A percentile compares a stretch with the other conserved stretches of the same genome.
These are phyloP conservation scores for Neonectria magnoliae DNA, from an alignment of 2,329 filamentous ascomycete genomes.

Conservation along the genomic window DNA sequence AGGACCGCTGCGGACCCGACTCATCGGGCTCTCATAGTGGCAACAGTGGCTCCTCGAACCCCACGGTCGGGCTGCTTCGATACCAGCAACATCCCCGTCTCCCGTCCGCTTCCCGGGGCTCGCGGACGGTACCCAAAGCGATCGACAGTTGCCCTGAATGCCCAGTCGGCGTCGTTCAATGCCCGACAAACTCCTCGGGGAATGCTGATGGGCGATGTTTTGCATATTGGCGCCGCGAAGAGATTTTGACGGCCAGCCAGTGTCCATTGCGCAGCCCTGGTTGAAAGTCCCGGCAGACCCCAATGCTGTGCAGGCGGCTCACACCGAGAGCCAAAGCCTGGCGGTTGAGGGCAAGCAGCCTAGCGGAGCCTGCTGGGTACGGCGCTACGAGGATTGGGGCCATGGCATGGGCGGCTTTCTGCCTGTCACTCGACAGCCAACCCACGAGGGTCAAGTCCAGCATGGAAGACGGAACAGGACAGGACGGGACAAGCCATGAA, in stretches of 20 bases:
- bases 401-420: slow-evolving; percentile 6
- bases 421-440: slow-evolving; percentile 30
- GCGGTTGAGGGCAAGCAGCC: background rate
- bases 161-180: slow-evolving; percentile 31
- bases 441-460: slow-evolving; percentile 16
- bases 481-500: background rate
- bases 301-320: slow-evolving; percentile 4
- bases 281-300: background rate
- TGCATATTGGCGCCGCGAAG: background rate
- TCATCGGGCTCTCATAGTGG: slow-evolving; percentile 33
- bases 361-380: background rate
- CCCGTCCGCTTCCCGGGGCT: background rate
- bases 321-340: background rate
- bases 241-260: background rate
- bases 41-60: slow-evolving; percentile 20
- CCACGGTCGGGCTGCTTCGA: slow-evolving; percentile 29
- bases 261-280: background rate
- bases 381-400: background rate
- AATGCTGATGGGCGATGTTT: slow-evolving; percentile 11
- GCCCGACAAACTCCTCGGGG: slow-evolving; percentile 32
- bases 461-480: background rate
- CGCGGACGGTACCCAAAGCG: slow-evolving; percentile 20
- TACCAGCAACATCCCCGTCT: slow-evolving; percentile 27
- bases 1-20: slow-evolving; percentile 13
- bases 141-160: slow-evolving; percentile 15